Evolutionary conservation across 2,329 filamentous ascomycete species (phyloP), one percentile per base, ranked within the genome.

Genomic region (Pseudogymnoascus verrucosus): DNA sequence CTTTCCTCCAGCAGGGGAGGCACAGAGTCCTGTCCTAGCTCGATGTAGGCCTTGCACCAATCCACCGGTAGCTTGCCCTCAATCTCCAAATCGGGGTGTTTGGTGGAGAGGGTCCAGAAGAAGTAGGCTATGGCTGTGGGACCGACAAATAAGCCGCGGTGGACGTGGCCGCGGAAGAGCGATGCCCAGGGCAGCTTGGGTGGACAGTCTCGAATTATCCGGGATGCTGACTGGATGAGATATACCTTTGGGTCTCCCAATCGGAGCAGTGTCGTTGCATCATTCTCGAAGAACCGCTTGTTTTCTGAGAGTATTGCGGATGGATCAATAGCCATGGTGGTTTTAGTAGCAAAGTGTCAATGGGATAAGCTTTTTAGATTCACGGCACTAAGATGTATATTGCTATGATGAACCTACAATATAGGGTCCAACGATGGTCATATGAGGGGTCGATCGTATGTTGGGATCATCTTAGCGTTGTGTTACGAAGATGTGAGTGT

Each of bases 71-170:
- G 21, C 36, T 47, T 61, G 21, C 65, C 63, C 11, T 64, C 26
- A 19, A 67, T 78, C 77, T 63, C 81, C 76, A 5, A 80, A 39
- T 78, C 70, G 0, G 82, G 80, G 23, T 80, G 76, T 2, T 71
- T 65, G 2, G 71, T 70, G 5, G 79, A 81, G 2, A 84, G 74
- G 7, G 76, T 75, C 21, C 82, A 78, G 71, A 86, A 83, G 8
- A 86, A 75, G 65, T 83, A 82, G 4, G 82, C 80, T n/a, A 84
- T 74, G 12, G 81, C 80, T 1, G 82, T 84, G 14, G 82, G 82
- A 1, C 83, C 84, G 1, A 73, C 75, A 68, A 80, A 82, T 11
- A 86, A 69, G 0, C 83, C 83, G n/a, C 44, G 39, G 19, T 65
- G 39, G 0, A 63, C 21, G 3, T 63, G 19, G n/a, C 31, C 61